Base-by-base conservation (phyloP, 2,329 filamentous ascomycete species). In the Bipolaris victoriae region DNA sequence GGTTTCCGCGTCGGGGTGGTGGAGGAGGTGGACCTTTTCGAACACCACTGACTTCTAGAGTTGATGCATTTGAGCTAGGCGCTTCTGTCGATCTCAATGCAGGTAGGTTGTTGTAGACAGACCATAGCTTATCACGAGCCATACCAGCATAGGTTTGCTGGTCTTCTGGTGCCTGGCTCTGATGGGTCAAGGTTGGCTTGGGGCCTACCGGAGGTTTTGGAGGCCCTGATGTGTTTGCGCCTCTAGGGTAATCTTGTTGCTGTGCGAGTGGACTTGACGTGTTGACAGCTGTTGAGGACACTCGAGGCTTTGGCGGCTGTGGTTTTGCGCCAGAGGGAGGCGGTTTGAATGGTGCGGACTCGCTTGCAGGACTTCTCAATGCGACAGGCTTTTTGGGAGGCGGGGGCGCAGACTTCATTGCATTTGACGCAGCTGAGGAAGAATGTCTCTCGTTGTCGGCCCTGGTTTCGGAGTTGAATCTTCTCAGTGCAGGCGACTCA, bases 61-160 rank as follows among this genome's bases (percentile, higher is more conserved):
- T 55, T 7, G 55, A 58, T n/a, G 49, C 51, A 24, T 63, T 53
- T 18, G 61, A 49, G 9, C 58, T 47, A 9, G 49, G 46, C 31
- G 47, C 62, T 47, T 65, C 63, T 37, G 66, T 66, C 7, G 73
- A 65, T 15, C 68, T 69, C 31, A 72, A 61, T 3, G 76, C 69
- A 7, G 78, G 77, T 5, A 79, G 66, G 47, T 67, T 66, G 52
- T 75, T 78, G 69, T 79, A 79, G 5, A 73, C 76, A 4, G 75
- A 75, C 43, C 66, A 66, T 6, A 79, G 63, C 45, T 76, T 79
- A 20, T 77, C 70, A 37, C 74, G 71, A 22, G 76, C 78, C 58
- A 71, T 71, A 18, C 69, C 69, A 31, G 70, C 70, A 60, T 77
- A 79, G 24, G 65, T 71, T 61, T 69, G 74, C 60, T 68, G 60